These are phyloP conservation scores for Cryptococcus floricola DNA, from an alignment of 1,284 basidiomycete genomes.

Conservation along the genomic window DNA sequence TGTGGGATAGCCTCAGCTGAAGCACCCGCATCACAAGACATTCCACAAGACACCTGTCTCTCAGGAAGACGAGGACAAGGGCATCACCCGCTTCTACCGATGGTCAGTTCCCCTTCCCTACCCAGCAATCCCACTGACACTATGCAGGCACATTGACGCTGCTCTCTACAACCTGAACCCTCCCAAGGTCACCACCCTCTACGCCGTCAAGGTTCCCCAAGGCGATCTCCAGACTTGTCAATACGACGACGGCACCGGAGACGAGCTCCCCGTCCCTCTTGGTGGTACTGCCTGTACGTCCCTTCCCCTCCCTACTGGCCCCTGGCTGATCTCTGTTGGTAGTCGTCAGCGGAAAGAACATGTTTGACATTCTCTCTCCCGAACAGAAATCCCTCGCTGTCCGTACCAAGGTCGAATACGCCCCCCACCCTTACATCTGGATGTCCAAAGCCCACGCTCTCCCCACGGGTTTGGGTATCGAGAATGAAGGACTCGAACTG, in stretches of 20 bases:
- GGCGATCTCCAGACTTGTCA: conserved; percentile 65
- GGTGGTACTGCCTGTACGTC: conserved; percentile 78
- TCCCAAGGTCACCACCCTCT: conserved; percentile 85
- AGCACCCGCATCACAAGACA: conserved; percentile 77
- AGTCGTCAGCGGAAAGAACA: conserved; percentile 64
- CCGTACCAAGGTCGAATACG: conserved; percentile 62
- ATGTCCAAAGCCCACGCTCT: conserved; percentile 70
- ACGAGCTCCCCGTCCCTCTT: conserved; percentile 73
- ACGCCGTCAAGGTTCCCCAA: conserved; percentile 68
- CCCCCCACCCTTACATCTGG: conserved; percentile 80
- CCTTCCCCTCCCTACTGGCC: neutral
- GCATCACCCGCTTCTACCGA: conserved; percentile 78
- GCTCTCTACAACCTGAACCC: conserved; percentile 81
- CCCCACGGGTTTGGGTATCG: conserved; percentile 72
- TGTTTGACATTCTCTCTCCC: conserved; percentile 74
- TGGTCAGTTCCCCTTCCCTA: conserved; percentile 53
- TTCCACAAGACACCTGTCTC: conserved; percentile 83
- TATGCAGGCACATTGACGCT: conserved; percentile 73
- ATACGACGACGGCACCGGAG: conserved; percentile 85
- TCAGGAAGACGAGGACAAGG: conserved; percentile 68
- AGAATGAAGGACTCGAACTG: conserved; percentile 67
- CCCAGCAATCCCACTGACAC: neutral
- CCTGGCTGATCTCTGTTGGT: neutral
- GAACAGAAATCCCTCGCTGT: conserved; percentile 78
- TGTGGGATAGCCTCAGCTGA: conserved; percentile 48